Percentiles rank a stretch among this genome's conserved stretches.
Evolutionary conservation across 345 rosid genomes (phyloP).

Genomic region (Bruguiera sexangula): DNA sequence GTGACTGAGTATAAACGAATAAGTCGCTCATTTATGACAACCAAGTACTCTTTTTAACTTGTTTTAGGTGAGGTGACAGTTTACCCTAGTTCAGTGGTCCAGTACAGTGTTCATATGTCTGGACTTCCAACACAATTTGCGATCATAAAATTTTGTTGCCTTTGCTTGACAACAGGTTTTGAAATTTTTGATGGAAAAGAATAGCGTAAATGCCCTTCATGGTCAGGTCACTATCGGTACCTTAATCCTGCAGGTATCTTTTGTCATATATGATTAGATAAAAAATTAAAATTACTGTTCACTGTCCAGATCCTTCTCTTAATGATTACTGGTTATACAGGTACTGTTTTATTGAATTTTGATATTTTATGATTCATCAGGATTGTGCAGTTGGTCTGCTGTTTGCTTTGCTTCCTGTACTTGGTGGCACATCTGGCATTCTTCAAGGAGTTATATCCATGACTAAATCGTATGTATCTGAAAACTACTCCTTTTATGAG

Average conservation of each 20-base stretch:
- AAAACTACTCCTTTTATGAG: neutral
- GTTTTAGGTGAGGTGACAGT: neutral
- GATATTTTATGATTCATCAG: slow-evolving; percentile 32
- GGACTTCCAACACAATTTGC: neutral
- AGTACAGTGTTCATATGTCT: slow-evolving; percentile 18
- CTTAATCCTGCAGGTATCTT: slow-evolving; percentile 79
- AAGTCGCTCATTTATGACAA: neutral
- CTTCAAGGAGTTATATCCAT: slow-evolving; percentile 83
- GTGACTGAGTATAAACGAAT: neutral
- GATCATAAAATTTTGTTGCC: neutral
- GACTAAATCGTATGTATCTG: slow-evolving; percentile 65
- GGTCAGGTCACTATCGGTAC: slow-evolving; percentile 92
- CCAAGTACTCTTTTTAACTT: neutral
- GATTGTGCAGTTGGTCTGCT: slow-evolving; percentile 94
- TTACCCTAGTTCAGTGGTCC: no score
- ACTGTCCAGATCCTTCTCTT: neutral
- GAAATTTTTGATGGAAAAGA: slow-evolving; percentile 85
- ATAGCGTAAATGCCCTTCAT: slow-evolving; percentile 67
- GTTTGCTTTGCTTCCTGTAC: slow-evolving; percentile 89
- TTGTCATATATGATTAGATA: neutral
- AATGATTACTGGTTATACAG: neutral
- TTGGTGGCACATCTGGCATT: slow-evolving; percentile 84
- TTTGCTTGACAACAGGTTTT: slow-evolving; percentile 48
- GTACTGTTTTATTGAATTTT: slow-evolving; percentile 1
- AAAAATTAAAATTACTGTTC: slow-evolving; percentile 20